Base-by-base conservation (phyloP, 2,329 filamentous ascomycete genomes). In the Colletotrichum sp. region DNA sequence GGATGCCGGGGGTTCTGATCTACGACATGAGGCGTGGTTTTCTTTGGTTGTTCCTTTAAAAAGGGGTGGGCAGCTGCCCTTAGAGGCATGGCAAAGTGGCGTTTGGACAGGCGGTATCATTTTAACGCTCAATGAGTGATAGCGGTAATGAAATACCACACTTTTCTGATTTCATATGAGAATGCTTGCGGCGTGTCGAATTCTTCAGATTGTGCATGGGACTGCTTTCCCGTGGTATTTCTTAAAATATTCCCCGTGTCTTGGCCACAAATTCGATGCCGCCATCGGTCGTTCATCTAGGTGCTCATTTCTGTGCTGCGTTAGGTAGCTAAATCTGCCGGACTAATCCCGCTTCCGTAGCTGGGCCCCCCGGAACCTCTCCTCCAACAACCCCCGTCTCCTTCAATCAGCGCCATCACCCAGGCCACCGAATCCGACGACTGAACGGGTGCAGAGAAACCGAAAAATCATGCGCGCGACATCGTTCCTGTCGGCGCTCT, bases 401-500 rank as follows among this genome's bases (percentile, higher is more conserved):
- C 67, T n/a, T 12, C 28, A 32, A 30, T 7, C 36, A n/a, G 64
- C 71, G 64, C 59, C n/a, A 30, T 15, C 26, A 70, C 28, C n/a
- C 59, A 10, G 32, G 60, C 49, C 64, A 34, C 73, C n/a, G 15
- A 49, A 71, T 5, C 28, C n/a, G 16, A 18, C 44, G 15, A 39
- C 44, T 10, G 7, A 67, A 60, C 67, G 60, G 67, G 39, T 39
- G 21, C 68, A 64, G 24, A 16, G 15, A 4, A 64, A 39, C 16
- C 26, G 24, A 44, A 30, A 71, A 72, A 80, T 32, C 55, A 90
- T 90, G 89, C 87, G 84, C 79, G 78, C 85, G 77, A 77, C 84
- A 21, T 81, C 84, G 16, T 63, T 89, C 49, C 62, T 89, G 63
- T 83, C 86, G 32, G 82, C 86, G 66, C 81, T 91, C n/a, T 83